A percentile compares a stretch with the other conserved stretches of the same genome.
These are phyloP conservation scores for Dictyostelium intermedium DNA, from an alignment of 78 protist species.

Conservation along the genomic window DNA sequence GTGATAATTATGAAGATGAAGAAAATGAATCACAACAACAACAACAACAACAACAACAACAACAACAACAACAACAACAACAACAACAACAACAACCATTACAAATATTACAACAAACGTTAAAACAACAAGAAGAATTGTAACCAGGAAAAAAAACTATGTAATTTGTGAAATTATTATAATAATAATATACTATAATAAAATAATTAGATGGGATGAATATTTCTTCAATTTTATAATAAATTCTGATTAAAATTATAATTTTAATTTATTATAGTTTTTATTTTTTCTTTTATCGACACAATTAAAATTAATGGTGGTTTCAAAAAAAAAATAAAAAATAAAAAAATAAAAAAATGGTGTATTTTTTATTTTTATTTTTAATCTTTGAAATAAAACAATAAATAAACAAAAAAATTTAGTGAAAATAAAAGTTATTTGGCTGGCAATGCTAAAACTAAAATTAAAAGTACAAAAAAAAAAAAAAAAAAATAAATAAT, in stretches of 20 bases:
- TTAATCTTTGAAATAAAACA: no score
- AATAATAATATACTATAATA: background rate
- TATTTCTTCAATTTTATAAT: background rate
- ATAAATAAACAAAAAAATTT: no score
- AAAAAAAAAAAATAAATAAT: no score
- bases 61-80: no score
- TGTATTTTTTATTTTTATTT: no score
- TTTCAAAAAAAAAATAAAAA: no score
- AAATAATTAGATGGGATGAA: background rate
- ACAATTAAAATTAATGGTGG: no score
- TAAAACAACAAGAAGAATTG: background rate
- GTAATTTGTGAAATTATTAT: background rate
- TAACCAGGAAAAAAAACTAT: background rate
- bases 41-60: background rate
- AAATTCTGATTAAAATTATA: background rate
- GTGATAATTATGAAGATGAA: background rate
- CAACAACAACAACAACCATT: background rate
- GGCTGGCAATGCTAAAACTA: no score
- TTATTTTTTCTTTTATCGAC: background rate
- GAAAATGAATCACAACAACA: background rate
- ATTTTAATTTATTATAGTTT: background rate
- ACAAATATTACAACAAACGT: background rate
- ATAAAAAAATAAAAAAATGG: no score
- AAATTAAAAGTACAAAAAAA: no score
- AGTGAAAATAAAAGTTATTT: no score